Evolutionary conservation across 345 rosid genomes (phyloP).

Genomic region (Syzygium aromaticum): DNA sequence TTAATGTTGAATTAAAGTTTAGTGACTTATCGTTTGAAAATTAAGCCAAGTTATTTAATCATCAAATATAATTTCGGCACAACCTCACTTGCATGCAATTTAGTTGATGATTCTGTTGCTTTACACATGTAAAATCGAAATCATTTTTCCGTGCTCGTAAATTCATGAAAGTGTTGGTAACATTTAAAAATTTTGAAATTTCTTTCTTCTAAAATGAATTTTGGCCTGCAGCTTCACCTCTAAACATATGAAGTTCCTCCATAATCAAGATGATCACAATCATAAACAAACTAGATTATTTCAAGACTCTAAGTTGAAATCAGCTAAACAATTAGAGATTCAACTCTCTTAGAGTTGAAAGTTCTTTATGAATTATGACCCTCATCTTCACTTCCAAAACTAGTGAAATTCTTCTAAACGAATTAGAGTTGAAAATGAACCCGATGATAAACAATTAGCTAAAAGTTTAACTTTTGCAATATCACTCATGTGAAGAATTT

Average conservation of each 20-base stretch:
- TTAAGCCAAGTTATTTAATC: neutral
- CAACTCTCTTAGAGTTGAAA: neutral
- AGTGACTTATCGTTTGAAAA: neutral
- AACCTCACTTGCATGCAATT: neutral
- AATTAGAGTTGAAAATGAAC: too few species aligned
- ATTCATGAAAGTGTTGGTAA: neutral
- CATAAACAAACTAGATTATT: neutral
- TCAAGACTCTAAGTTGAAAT: neutral
- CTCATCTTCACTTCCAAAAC: neutral
- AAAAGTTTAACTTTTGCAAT: neutral
- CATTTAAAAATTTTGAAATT: neutral
- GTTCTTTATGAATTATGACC: neutral
- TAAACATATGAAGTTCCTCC: neutral
- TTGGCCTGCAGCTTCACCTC: neutral
- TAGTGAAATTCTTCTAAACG: neutral
- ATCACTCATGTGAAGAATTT: neutral
- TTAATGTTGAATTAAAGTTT: neutral
- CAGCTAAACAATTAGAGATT: neutral
- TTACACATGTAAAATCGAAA: neutral
- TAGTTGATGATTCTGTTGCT: neutral
- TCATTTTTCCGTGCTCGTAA: neutral
- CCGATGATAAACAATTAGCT: neutral
- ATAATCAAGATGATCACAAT: neutral
- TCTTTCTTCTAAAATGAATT: neutral
- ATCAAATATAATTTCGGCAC: too few species aligned